Evolutionary conservation across 805 yeast species (phyloP).

Genomic region (Barnettozyma vustinii): DNA sequence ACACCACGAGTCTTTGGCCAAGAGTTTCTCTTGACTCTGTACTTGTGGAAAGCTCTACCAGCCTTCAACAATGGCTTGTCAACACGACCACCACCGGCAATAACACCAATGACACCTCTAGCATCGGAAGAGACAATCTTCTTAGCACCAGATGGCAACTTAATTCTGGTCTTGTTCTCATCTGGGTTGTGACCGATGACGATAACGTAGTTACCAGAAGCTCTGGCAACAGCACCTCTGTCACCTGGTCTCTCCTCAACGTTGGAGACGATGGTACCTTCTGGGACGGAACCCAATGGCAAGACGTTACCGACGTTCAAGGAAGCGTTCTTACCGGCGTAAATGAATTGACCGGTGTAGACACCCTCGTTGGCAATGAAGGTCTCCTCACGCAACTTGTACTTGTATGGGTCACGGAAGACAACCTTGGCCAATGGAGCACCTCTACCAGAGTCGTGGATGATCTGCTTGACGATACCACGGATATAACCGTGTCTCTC

Average conservation of each 20-base stretch:
- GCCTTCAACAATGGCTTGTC: conserved; percentile 99
- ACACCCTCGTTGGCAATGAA: conserved; percentile 99
- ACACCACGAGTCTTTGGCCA: conserved; percentile 99
- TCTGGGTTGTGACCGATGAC: conserved; percentile 99
- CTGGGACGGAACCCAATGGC: conserved; percentile 96
- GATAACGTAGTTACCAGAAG: conserved; percentile 99
- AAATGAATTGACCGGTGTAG: conserved; percentile 98
- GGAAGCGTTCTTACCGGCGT: conserved; percentile 98
- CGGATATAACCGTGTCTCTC: conserved; percentile 99
- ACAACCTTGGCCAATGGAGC: conserved; percentile 99
- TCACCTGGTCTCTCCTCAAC: conserved; percentile 99
- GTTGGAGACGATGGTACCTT: conserved; percentile 98
- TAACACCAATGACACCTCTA: conserved; percentile 99
- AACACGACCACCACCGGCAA: conserved; percentile 99
- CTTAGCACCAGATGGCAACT: conserved; percentile 99
- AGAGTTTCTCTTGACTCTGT: conserved; percentile 98
- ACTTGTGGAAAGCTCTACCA: conserved; percentile 99
- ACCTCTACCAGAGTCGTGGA: conserved; percentile 99
- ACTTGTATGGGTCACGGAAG: conserved; percentile 99
- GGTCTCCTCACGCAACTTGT: conserved; percentile 96
- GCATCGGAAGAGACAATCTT: conserved; percentile 92
- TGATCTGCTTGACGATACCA: conserved; percentile 97
- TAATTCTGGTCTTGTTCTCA: conserved; percentile 98
- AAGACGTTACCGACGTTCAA: conserved; percentile 95
- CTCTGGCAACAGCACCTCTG: conserved; percentile 99